Percentiles rank a stretch among this genome's conserved stretches.
Conservation (phyloP, 345 rosid genomes). For the Eucalyptus caleyi region DNA sequence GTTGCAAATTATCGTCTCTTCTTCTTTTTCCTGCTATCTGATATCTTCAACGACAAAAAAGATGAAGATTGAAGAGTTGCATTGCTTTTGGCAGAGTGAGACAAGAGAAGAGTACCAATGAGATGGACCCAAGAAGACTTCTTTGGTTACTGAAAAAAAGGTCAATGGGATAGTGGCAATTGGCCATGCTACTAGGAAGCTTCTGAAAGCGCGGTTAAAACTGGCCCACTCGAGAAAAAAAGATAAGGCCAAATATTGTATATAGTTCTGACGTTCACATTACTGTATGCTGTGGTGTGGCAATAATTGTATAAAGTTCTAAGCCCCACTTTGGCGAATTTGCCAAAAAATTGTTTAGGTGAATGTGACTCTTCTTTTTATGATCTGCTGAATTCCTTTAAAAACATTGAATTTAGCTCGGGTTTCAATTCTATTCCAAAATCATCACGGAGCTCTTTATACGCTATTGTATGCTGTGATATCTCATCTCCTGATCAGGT, state of each 20-base stretch:
- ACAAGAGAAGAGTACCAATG: neutral
- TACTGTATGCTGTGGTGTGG: neutral
- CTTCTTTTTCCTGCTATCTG: neutral
- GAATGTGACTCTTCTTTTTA: neutral
- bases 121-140: neutral
- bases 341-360: neutral
- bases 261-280: neutral
- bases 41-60: neutral
- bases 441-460: neutral
- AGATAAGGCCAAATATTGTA: neutral
- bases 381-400: neutral
- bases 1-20: neutral
- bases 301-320: neutral
- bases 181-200: neutral
- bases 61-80: neutral
- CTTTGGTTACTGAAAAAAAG: neutral
- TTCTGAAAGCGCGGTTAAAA: neutral
- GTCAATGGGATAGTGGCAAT: neutral
- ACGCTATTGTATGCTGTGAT: neutral
- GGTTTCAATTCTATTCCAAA: neutral
- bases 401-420: neutral
- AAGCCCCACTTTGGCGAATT: neutral
- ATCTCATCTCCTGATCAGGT: rapidly evolving
- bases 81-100: neutral
- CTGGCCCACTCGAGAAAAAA: neutral